Base-by-base conservation (phyloP, 75 land plant species). In the Sequoia sempervirens region DNA sequence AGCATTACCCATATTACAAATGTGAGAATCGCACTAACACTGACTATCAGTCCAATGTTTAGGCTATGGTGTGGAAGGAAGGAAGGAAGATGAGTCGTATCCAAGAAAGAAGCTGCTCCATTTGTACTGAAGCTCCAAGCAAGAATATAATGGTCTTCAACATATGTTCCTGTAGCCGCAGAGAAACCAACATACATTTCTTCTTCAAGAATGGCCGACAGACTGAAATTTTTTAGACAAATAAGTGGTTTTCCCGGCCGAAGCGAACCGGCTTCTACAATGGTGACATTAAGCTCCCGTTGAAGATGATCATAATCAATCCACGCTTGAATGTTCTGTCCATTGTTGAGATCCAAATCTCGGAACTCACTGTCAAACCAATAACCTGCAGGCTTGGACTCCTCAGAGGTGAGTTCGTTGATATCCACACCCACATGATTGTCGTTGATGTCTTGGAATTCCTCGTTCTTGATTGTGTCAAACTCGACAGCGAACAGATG, bases 401-500 rank as follows among this genome's bases (percentile, higher is more conserved):
- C 41, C 18, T 46, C 41, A 69, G 82, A 85, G 0, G 1, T n/a
- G 32, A 80, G 37, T 52, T 3, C 32, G 66, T 85, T 85, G 86
- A 85, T 82, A n/a, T n/a, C n/a, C n/a, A 46, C 43, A 36, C 86
- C 86, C 8, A 82, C 64, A 28, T 85, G 84, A 20, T 74, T 82
- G 61, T 69, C 75, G 45, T 82, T 32, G 41, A 68, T 68, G 76
- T 82, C 86, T 10, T 70, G 28, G 79, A 85, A 73, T 47, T 82
- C 84, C 20, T 28, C 23, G 38, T 82, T 74, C 68, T 20, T 17
- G 41, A 82, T 13, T 11, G 76, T 68, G 58, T 85, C 86, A 45
- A 85, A 82, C 52, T 85, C 86, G 76, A 82, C 79, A 18, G 86
- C 86, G n/a, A 82, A 23, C 64, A 85, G 15, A 26, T 73, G 83